Evolutionary conservation across 352 stramenopile genomes (phyloP), one percentile per base, ranked within the genome.

Genomic region (Lagenidium giganteum): DNA sequence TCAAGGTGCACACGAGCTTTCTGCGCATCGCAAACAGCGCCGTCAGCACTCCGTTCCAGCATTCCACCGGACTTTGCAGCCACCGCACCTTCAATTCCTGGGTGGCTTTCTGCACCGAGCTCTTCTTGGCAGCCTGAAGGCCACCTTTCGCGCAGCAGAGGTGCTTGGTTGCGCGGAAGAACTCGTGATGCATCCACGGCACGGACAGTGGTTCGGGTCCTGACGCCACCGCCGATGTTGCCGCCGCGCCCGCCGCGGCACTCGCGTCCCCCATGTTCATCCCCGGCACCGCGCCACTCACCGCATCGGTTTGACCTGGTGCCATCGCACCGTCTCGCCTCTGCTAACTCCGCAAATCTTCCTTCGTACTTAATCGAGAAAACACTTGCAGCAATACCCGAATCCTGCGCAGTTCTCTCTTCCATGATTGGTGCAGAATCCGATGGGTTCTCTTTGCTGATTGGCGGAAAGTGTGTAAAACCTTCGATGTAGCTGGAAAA

Each of bases 101-200:
- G 8, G 76, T 50, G 12, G 85, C 64, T 21, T 70, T 71, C 16
- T 63, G 44, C 3, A 87, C 57, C 13, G 70, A 52, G 34, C 47
- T 61, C 54, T 85, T 84, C 59, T 67, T 82, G 44, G 61, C 60
- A 22, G 49, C 43, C 14, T 62, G 54, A 11, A 90, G 55, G 0
- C 63, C 74, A 26, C 78, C 62, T 2, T 51, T 41, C 8, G 74
- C 46, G 41, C 69, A 79, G 39, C 69, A 73, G 5, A 55, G 61
- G 35, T 69, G 57, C 52, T 90, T 90, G 3, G 70, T 72, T 13
- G 44, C 55, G 7, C 60, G 34, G 35, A 87, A 90, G 30, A 77
- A 64, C 46, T 87, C 75, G 42, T 90, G 78, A 30, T 62, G 59
- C 34, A 90, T 57, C 72, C 70, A 90, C 22, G 75, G 78, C 17